These are phyloP conservation scores for Trametes punicea DNA, from an alignment of 768 basidiomycete species.

Conservation along the genomic window DNA sequence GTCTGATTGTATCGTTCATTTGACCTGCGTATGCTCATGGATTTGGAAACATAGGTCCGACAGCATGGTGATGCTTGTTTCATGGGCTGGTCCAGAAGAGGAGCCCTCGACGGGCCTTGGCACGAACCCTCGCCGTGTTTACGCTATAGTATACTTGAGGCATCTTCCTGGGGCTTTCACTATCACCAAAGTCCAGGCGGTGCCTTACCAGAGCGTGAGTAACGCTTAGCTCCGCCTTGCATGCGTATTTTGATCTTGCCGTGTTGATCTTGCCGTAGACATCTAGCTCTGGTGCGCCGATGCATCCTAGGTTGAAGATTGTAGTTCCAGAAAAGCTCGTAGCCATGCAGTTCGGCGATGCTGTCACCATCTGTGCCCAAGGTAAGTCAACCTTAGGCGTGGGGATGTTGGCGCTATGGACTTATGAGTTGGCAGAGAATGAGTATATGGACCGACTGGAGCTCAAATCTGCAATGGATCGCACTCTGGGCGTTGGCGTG, in stretches of 20 bases:
- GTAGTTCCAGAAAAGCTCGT: slow-evolving; percentile 57
- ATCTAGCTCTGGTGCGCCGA: slow-evolving; percentile 62
- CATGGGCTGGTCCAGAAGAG: slow-evolving; percentile 58
- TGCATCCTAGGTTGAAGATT: slow-evolving; percentile 65
- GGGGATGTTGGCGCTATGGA: not conserved
- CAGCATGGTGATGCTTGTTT: slow-evolving; percentile 59
- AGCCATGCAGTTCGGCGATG: slow-evolving; percentile 72
- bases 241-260: not conserved
- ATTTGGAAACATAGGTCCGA: slow-evolving; percentile 38
- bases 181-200: slow-evolving; percentile 48
- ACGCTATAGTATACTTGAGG: slow-evolving; percentile 57
- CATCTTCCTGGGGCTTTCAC: slow-evolving; percentile 39
- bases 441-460: slow-evolving; percentile 71
- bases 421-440: slow-evolving; percentile 44
- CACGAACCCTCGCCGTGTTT: slow-evolving; percentile 53
- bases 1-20: slow-evolving; percentile 12
- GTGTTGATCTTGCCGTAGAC: slow-evolving; percentile 41
- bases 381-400: slow-evolving; percentile 35
- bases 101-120: slow-evolving; percentile 38
- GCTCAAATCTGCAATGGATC: slow-evolving; percentile 62
- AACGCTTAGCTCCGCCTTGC: not conserved
- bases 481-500: slow-evolving; percentile 70
- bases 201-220: slow-evolving; percentile 77
- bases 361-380: slow-evolving; percentile 67
- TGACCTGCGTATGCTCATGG: not conserved